phyloP scores from a whole-genome alignment of 352 stramenopile genomes.

The Peronospora farinosa region DNA sequence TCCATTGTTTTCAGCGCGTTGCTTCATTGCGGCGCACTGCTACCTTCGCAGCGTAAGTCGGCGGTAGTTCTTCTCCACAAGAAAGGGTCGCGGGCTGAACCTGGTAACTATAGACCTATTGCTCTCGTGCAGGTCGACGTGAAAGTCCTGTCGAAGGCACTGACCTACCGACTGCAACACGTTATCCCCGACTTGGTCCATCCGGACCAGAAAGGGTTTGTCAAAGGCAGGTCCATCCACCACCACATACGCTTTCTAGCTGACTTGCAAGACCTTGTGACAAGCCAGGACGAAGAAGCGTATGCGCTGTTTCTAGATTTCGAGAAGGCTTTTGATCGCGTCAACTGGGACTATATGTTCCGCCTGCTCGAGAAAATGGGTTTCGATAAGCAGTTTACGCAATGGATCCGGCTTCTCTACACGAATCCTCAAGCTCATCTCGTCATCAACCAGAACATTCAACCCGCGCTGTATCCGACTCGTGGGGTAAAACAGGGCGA shows the following conservation, averaged over 20 bases:
- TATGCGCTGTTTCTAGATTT: not conserved
- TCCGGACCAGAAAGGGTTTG: not conserved
- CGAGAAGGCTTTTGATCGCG: not conserved
- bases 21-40: not conserved
- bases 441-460: not conserved
- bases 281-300: not conserved
- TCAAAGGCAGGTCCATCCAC: not conserved
- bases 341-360: not conserved
- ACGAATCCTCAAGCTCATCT: not conserved
- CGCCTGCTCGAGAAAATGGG: not conserved
- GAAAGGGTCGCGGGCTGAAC: conserved; percentile 5
- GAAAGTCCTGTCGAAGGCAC: not conserved
- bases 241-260: not conserved
- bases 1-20: not conserved
- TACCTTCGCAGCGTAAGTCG: not conserved
- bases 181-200: not conserved
- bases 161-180: not conserved
- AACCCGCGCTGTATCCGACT: not conserved
- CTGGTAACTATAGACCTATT: conserved; percentile 7
- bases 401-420: not conserved
- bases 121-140: conserved; percentile 7
- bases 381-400: not conserved
- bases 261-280: not conserved
- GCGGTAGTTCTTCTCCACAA: conserved; percentile 1
- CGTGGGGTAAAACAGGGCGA: conserved; percentile 1